phyloP scores from a whole-genome alignment of 1,284 basidiomycete species.

The Veloporphyrellus conicus region DNA sequence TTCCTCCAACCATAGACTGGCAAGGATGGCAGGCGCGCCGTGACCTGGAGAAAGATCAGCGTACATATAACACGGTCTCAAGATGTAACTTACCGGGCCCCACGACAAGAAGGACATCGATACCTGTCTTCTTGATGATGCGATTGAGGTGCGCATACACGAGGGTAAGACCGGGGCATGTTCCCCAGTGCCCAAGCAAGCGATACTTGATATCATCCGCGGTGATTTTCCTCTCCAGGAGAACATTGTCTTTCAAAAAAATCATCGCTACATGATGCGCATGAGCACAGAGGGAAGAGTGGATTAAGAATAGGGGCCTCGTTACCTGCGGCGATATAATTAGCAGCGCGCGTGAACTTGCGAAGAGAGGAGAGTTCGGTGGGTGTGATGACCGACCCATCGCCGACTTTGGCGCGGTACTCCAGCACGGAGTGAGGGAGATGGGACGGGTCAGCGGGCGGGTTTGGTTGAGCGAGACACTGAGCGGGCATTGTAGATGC shows the following conservation, averaged over 20 bases:
- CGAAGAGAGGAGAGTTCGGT: constrained; percentile 50
- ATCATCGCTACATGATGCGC: constrained; percentile 57
- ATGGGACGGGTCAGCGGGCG: constrained; percentile 57
- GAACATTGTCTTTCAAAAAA: constrained; percentile 72
- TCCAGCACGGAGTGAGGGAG: constrained; percentile 51
- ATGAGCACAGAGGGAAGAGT: constrained; percentile 1
- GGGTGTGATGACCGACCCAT: constrained; percentile 41
- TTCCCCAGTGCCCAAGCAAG: constrained; percentile 75
- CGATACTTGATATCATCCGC: constrained; percentile 73
- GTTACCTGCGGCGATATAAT: constrained; percentile 62
- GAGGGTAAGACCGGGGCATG: constrained; percentile 73
- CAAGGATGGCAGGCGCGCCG: constrained; percentile 77
- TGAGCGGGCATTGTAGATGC: constrained; percentile 55
- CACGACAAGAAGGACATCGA: constrained; percentile 67
- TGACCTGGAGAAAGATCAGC: constrained; percentile 45
- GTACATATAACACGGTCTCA: accelerated
- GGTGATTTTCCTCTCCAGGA: constrained; percentile 57
- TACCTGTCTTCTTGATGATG: constrained; percentile 59
- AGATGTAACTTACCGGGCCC: constrained; percentile 49
- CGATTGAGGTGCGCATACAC: constrained; percentile 79
- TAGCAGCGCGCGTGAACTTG: constrained; percentile 55
- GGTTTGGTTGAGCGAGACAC: constrained; percentile 52
- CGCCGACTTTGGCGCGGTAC: constrained; percentile 42
- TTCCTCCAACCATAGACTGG: constrained; percentile 80
- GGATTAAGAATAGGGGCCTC: not conserved